phyloP scores from a whole-genome alignment of 2,329 filamentous ascomycete species.

The Paraconiothyrium brasiliense region DNA sequence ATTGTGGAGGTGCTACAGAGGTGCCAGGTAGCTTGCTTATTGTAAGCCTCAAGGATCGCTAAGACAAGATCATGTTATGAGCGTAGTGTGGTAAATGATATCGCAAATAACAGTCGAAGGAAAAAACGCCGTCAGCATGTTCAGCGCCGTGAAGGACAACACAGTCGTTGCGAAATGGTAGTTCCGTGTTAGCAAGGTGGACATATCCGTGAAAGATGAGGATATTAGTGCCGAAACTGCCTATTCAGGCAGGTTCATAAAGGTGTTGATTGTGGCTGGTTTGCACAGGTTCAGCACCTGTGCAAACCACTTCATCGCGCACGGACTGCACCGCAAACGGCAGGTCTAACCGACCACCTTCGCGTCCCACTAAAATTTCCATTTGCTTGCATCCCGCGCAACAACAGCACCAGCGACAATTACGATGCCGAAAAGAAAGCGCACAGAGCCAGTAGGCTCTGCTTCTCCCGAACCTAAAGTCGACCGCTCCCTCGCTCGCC shows the following conservation, averaged over 20 bases:
- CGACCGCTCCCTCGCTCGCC: slow-evolving; percentile 22
- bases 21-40: no score
- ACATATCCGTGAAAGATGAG: no score
- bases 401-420: neutral
- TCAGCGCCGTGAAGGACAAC: no score
- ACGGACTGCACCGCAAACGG: neutral
- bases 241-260: neutral
- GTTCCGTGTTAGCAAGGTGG: no score
- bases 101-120: no score
- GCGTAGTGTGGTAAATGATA: no score
- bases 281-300: no score
- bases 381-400: neutral
- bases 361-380: slow-evolving; percentile 15
- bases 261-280: neutral
- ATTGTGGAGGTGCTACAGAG: no score
- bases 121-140: no score
- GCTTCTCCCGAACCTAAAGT: slow-evolving; percentile 9
- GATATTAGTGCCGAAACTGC: neutral
- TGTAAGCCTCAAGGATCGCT: no score
- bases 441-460: slow-evolving; percentile 23
- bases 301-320: neutral
- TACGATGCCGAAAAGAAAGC: slow-evolving; percentile 49
- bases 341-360: neutral
- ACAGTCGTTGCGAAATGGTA: no score
- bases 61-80: no score